These are phyloP conservation scores for Fagopyrum homotropicum DNA, from an alignment of 148 eudicot species.

Conservation along the genomic window DNA sequence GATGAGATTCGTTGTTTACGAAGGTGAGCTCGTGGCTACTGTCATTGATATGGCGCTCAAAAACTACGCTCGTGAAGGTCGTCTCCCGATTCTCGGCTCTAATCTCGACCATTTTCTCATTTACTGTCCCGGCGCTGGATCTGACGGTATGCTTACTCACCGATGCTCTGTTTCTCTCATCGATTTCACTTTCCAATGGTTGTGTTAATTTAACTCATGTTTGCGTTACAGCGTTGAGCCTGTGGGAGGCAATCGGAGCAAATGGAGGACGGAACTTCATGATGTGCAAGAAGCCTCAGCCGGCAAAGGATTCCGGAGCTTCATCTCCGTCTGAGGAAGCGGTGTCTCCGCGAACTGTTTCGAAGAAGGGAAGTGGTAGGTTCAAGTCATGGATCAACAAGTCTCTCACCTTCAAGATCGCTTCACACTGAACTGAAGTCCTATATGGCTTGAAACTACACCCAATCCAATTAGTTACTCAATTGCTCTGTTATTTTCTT, in stretches of 20 bases:
- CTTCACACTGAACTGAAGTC: conserved; percentile 14
- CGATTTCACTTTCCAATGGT: neutral
- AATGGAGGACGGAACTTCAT: conserved; percentile 47
- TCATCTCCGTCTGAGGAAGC: conserved; percentile 14
- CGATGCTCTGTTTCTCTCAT: neutral
- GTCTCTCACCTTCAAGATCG: conserved; percentile 22
- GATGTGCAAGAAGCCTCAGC: conserved; percentile 44
- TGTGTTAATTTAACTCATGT: neutral
- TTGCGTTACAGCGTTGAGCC: conserved; percentile 29
- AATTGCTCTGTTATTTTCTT: neutral
- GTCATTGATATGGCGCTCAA: conserved; percentile 51
- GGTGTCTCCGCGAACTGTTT: neutral
- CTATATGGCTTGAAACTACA: neutral
- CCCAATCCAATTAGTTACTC: conserved; percentile 1
- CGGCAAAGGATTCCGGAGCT: conserved; percentile 16
- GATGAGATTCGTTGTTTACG: conserved; percentile 56
- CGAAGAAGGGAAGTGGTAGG: conserved; percentile 19
- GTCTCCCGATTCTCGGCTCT: conserved; percentile 69
- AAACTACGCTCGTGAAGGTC: conserved; percentile 56
- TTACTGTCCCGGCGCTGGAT: conserved; percentile 43
- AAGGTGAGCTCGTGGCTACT: conserved; percentile 36
- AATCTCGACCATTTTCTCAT: conserved; percentile 39
- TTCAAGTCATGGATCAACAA: conserved; percentile 44
- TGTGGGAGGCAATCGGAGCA: conserved; percentile 41
- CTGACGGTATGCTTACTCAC: conserved; percentile 33